These are phyloP conservation scores for Lachnellula suecica DNA, from an alignment of 2,329 filamentous ascomycete genomes.

Conservation along the genomic window DNA sequence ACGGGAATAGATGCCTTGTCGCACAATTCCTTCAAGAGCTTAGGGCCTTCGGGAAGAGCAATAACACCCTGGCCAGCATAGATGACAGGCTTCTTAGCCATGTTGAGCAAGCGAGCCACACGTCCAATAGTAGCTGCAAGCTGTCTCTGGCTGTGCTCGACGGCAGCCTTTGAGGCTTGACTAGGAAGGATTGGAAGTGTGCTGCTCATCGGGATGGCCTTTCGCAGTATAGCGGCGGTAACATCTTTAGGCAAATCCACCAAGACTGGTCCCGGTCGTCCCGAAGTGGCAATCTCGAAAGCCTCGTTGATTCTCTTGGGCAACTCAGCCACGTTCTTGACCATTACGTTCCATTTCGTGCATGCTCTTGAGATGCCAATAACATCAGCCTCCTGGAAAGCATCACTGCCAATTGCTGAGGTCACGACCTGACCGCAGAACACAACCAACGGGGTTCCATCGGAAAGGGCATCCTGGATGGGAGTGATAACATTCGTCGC, in stretches of 20 bases:
- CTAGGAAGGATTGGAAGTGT: constrained; percentile 74
- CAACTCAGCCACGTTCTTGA: constrained; percentile 90
- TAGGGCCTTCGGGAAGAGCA: constrained; percentile 73
- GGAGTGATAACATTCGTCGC: constrained; percentile 96
- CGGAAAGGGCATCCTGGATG: constrained; percentile 92
- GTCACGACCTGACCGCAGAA: constrained; percentile 94
- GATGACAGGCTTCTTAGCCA: constrained; percentile 90
- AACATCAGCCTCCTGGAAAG: constrained; percentile 95
- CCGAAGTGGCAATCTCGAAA: constrained; percentile 95
- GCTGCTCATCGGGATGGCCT: constrained; percentile 69
- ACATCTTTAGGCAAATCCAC: constrained; percentile 97
- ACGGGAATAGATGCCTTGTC: constrained; percentile 92
- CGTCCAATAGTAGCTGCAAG: constrained; percentile 72
- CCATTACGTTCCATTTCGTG: constrained; percentile 99
- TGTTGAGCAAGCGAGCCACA: constrained; percentile 80
- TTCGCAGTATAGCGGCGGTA: constrained; percentile 79
- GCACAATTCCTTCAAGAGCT: constrained; percentile 78
- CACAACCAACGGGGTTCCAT: constrained; percentile 94
- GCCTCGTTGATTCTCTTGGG: constrained; percentile 95
- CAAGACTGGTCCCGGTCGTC: constrained; percentile 88
- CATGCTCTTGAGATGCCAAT: constrained; percentile 91
- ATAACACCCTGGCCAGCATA: constrained; percentile 93
- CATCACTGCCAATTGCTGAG: constrained; percentile 86
- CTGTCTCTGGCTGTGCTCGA: constrained; percentile 70
- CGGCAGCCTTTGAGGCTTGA: constrained; percentile 79